Conservation (phyloP, 1,284 basidiomycete genomes). For the Sporisorium exsertum region DNA sequence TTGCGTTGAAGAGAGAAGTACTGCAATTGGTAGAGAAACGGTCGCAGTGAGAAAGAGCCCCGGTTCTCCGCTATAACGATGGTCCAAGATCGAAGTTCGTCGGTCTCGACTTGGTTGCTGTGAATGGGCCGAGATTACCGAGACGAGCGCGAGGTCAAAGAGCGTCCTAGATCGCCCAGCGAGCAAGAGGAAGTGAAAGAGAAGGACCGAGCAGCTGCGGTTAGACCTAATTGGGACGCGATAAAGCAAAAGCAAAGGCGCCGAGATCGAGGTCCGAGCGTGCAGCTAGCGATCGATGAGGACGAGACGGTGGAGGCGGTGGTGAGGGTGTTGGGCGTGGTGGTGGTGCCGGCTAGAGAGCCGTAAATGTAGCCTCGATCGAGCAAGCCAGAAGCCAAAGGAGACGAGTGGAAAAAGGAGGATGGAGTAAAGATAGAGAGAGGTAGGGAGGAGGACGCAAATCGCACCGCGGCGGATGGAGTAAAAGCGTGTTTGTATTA, state of each 20-base stretch:
- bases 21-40: neutral
- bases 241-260: neutral
- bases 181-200: neutral
- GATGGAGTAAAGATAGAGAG: neutral
- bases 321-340: neutral
- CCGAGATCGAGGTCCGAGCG: constrained; percentile 1
- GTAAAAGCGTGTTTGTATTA: neutral
- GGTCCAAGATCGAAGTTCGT: neutral
- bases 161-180: neutral
- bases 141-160: neutral
- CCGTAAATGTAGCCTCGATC: neutral
- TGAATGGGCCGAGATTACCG: neutral
- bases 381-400: neutral
- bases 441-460: neutral
- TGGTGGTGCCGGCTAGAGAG: neutral
- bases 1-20: neutral
- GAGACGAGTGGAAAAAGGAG: neutral
- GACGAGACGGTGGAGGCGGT: neutral
- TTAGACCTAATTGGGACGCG: neutral
- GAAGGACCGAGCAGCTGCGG: constrained; percentile 1
- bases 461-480: neutral
- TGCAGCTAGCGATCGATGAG: neutral
- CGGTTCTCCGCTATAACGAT: neutral
- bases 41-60: neutral
- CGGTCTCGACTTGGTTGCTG: neutral